A percentile compares a stretch with the other conserved stretches of the same genome.
These are phyloP conservation scores for Talaromyces adpressus DNA, from an alignment of 495 filamentous ascomycete species.

Conservation along the genomic window DNA sequence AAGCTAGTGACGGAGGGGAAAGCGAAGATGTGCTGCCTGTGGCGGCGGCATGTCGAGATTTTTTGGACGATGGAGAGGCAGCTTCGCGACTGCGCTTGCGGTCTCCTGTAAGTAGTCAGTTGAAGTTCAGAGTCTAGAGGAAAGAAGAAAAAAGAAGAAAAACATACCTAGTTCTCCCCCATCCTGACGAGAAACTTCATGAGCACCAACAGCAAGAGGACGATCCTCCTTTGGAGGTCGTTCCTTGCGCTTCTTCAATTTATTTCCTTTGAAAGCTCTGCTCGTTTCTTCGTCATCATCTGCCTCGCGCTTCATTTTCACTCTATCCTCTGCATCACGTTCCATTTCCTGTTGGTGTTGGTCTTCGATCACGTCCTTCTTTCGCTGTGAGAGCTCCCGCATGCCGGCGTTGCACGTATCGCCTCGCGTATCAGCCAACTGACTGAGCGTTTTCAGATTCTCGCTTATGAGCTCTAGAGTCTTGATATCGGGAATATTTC, in stretches of 20 bases:
- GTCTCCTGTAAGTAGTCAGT: not conserved
- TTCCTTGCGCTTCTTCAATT: conserved; percentile 48
- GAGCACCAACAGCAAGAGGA: conserved; percentile 54
- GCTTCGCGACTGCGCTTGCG: conserved; percentile 15
- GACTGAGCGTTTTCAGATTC: conserved; percentile 57
- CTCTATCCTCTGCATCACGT: conserved; percentile 34
- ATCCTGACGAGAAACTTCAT: conserved; percentile 61
- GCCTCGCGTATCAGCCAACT: conserved; percentile 57
- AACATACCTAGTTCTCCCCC: conserved; percentile 60
- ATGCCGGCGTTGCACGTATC: conserved; percentile 64
- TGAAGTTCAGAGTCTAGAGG: not conserved
- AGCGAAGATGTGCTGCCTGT: conserved; percentile 57
- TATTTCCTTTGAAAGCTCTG: conserved; percentile 34
- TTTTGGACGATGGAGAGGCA: conserved; percentile 39
- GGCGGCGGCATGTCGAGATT: conserved; percentile 46
- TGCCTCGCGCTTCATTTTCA: conserved; percentile 43
- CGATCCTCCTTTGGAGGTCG: conserved; percentile 44
- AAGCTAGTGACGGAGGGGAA: conserved; percentile 51
- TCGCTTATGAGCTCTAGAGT: conserved; percentile 62
- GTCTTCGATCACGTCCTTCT: conserved; percentile 54
- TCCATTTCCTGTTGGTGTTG: conserved; percentile 34
- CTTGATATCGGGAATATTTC: conserved; percentile 66
- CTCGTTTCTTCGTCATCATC: conserved; percentile 49
- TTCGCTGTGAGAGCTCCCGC: conserved; percentile 57
- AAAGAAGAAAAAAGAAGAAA: conserved; percentile 11